Base-by-base conservation (phyloP, 345 rosid genomes). In the Sapria himalayana region DNA sequence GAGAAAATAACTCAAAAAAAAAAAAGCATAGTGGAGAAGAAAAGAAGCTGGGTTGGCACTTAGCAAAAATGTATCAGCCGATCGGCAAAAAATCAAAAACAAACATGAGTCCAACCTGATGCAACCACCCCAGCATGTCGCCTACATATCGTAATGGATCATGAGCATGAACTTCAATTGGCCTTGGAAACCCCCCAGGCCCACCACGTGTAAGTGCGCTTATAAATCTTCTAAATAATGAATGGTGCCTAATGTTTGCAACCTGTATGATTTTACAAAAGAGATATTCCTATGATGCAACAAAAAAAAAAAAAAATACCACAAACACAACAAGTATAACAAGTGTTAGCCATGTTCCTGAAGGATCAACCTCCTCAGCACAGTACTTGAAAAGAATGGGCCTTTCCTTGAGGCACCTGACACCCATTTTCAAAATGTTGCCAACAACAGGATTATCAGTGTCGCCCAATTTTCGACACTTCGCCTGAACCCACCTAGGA, bases 201-300 rank as follows among this genome's bases (percentile, higher is more conserved):
- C 95, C 95, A 50, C 99, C 99, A 29, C 95, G 92, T 33, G 99
- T 91, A 43, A 91, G 95, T 52, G 99, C 99, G 49, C 86, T 91
- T 41, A 91, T 80, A 61, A 91, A 91, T 63, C 99, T 68, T 70
- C 95, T 84, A 68, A 91, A 84, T 33, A 91, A 61, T 15, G 93
- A 91, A 64, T 91, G 74, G 31, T 91, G 95, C 61, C 99, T 80
- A 81, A 84, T 63, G 53, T 91, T 91, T 17, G 93, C 99, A 39
- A 84, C 92, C 98, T 82, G 76, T 21, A 41, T 50, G 24, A 49
- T 37, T 29, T 39, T 39, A 29, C 32, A 21, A 22, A 33, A 37
- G 36, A 37, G 16, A 48, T 34, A 40, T 39, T 19, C 25, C 35
- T 29, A 12, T 31, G 37, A 43, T 33, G 29, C 22, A 19, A 45